phyloP scores from a whole-genome alignment of 2,329 filamentous ascomycete genomes.

The Hortaea werneckii region DNA sequence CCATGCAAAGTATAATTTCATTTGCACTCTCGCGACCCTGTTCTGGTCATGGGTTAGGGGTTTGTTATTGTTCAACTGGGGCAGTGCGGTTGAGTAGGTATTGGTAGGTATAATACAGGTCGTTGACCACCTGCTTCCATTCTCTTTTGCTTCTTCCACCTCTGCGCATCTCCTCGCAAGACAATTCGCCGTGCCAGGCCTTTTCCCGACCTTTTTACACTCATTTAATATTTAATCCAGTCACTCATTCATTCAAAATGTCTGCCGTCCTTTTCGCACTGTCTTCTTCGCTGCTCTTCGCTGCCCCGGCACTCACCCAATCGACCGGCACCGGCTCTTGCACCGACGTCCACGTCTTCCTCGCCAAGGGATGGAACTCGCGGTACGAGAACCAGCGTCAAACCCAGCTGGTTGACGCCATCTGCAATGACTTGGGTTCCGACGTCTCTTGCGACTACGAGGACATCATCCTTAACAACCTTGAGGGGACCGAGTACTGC shows the following conservation, averaged over 20 bases:
- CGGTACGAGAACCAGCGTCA: conserved; percentile 10
- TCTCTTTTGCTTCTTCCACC: too few relatives aligned
- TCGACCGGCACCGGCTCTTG: conserved; percentile 11
- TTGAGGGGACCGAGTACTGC: conserved; percentile 25
- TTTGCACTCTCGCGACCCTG: too few relatives aligned
- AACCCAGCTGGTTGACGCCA: conserved; percentile 10
- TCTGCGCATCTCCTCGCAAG: too few relatives aligned
- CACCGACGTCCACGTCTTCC: conserved; percentile 14
- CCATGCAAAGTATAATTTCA: too few relatives aligned
- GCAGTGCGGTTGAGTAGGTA: too few relatives aligned
- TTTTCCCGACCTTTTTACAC: too few relatives aligned
- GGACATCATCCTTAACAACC: conserved; percentile 11
- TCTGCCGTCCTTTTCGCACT: not conserved
- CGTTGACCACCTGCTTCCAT: too few relatives aligned
- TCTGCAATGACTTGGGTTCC: conserved; percentile 10
- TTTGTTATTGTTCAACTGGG: too few relatives aligned
- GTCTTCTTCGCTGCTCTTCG: conserved; percentile 8
- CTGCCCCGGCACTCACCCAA: conserved; percentile 4
- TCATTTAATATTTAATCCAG: too few relatives aligned
- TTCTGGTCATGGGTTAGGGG: too few relatives aligned
- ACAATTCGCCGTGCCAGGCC: too few relatives aligned
- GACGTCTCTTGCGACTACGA: conserved; percentile 13
- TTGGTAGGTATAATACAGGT: too few relatives aligned
- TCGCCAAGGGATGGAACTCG: conserved; percentile 16
- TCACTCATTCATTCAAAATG: not conserved